A percentile compares a stretch with the other conserved stretches of the same genome.
These are phyloP conservation scores for Vitis rupestris DNA, from an alignment of 164 flowering plant species.

Conservation along the genomic window DNA sequence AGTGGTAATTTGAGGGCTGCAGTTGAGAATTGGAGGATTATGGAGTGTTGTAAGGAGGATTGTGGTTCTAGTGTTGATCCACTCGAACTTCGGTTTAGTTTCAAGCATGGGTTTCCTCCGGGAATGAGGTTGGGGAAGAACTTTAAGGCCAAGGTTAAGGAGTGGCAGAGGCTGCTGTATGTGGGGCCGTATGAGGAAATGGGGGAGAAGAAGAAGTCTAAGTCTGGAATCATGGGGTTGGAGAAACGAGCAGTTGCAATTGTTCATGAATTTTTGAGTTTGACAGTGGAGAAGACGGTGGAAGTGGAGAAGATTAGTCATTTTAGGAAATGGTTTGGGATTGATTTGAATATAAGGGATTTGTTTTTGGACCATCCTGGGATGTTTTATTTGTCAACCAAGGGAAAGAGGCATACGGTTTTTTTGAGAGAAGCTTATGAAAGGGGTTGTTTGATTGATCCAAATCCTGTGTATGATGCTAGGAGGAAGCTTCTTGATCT, in stretches of 20 bases:
- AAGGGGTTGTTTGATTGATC: constrained; percentile 64
- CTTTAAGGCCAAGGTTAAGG: constrained; percentile 68
- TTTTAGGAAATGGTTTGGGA: constrained; percentile 82
- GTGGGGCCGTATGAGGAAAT: constrained; percentile 76
- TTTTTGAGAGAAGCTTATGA: constrained; percentile 87
- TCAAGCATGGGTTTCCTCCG: constrained; percentile 72
- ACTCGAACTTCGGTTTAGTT: constrained; percentile 47
- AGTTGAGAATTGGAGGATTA: constrained; percentile 71
- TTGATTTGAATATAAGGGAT: constrained; percentile 83
- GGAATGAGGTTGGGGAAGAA: constrained; percentile 80
- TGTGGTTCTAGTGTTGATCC: constrained; percentile 32
- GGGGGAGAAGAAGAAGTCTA: constrained; percentile 33
- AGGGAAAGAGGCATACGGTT: constrained; percentile 75
- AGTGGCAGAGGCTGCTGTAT: constrained; percentile 79
- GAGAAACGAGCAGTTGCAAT: constrained; percentile 90
- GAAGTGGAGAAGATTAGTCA: constrained; percentile 98
- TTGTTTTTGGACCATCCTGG: constrained; percentile 91
- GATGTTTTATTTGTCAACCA: constrained; percentile 79
- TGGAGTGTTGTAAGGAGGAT: constrained; percentile 56
- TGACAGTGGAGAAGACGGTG: constrained; percentile 87
- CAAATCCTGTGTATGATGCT: constrained; percentile 73
- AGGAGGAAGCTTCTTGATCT: constrained; percentile 87
- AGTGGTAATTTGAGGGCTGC: constrained; percentile 30
- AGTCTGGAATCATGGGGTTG: constrained; percentile 39
- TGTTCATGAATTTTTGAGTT: constrained; percentile 82